A percentile compares a stretch with the other conserved stretches of the same genome.
These are phyloP conservation scores for Komagataella kurtzmanii DNA, from an alignment of 805 yeast genomes.

Conservation along the genomic window DNA sequence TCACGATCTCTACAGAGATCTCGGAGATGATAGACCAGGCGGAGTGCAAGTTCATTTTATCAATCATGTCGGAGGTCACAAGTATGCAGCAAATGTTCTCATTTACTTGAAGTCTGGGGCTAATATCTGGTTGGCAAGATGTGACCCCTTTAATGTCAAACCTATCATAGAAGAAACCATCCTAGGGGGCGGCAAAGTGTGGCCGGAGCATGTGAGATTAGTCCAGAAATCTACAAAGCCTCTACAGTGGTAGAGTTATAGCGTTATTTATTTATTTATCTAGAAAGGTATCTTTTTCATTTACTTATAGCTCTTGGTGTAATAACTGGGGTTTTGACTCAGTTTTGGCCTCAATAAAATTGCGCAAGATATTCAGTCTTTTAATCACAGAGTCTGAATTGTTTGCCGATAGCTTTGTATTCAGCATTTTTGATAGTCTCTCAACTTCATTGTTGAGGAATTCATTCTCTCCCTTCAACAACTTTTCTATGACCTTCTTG, in stretches of 20 bases:
- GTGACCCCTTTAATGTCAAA: conserved; percentile 62
- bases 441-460: conserved; percentile 30
- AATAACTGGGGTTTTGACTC: background rate
- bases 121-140: conserved; percentile 79
- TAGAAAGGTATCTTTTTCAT: conserved; percentile 1
- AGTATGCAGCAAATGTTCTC: conserved; percentile 80
- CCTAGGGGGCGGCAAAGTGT: conserved; percentile 51
- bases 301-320: conserved; percentile 12
- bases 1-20: conserved; percentile 60
- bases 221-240: conserved; percentile 27
- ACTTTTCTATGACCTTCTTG: conserved; percentile 28
- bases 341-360: conserved; percentile 8
- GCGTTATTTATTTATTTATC: background rate
- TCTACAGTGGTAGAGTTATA: background rate
- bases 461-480: conserved; percentile 27
- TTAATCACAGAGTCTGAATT: conserved; percentile 38
- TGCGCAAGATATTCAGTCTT: conserved; percentile 35
- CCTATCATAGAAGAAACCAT: conserved; percentile 71
- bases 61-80: conserved; percentile 94
- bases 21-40: conserved; percentile 56
- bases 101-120: conserved; percentile 64
- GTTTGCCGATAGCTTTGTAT: conserved; percentile 20
- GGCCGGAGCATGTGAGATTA: conserved; percentile 55
- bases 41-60: conserved; percentile 64
- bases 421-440: conserved; percentile 30